Conservation (phyloP, 2,329 filamentous ascomycete species). For the Xylaria sp. region DNA sequence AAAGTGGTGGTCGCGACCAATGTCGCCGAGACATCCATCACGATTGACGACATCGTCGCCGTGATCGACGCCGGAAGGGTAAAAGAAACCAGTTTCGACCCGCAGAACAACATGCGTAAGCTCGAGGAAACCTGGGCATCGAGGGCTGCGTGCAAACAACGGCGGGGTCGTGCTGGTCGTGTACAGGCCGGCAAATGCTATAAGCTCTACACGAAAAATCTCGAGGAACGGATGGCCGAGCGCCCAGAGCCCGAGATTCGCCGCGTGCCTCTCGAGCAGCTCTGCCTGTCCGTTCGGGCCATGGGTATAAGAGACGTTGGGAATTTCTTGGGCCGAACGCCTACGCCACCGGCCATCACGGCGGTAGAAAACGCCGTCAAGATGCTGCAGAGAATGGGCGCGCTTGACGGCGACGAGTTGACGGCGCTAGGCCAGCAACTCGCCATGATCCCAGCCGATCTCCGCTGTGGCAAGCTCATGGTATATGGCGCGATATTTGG, state of each 20-base stretch:
- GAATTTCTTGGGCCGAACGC: conserved; percentile 82
- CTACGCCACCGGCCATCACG: conserved; percentile 85
- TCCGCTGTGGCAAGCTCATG: conserved; percentile 93
- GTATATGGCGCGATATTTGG: conserved; percentile 95
- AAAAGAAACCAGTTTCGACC: conserved; percentile 95
- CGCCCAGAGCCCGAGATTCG: conserved; percentile 94
- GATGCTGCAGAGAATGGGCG: conserved; percentile 85
- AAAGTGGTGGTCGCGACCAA: conserved; percentile 97
- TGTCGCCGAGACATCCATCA: conserved; percentile 97
- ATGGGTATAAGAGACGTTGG: conserved; percentile 90
- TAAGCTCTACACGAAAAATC: conserved; percentile 89
- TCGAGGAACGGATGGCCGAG: conserved; percentile 87
- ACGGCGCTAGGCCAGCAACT: conserved; percentile 93
- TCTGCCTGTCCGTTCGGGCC: conserved; percentile 92
- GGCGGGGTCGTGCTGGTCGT: conserved; percentile 90
- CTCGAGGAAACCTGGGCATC: conserved; percentile 97
- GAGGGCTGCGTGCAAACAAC: conserved; percentile 90
- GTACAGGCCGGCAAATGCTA: conserved; percentile 92
- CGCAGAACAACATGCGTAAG: conserved; percentile 91
- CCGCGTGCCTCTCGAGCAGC: conserved; percentile 90
- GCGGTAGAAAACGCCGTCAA: conserved; percentile 88
- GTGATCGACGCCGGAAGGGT: conserved; percentile 96
- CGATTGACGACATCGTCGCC: conserved; percentile 95
- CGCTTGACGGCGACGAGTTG: conserved; percentile 83
- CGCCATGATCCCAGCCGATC: conserved; percentile 93